Evolutionary conservation across 2,329 filamentous ascomycete genomes (phyloP), one percentile per base, ranked within the genome.

Genomic region (Colletotrichum tabaci): DNA sequence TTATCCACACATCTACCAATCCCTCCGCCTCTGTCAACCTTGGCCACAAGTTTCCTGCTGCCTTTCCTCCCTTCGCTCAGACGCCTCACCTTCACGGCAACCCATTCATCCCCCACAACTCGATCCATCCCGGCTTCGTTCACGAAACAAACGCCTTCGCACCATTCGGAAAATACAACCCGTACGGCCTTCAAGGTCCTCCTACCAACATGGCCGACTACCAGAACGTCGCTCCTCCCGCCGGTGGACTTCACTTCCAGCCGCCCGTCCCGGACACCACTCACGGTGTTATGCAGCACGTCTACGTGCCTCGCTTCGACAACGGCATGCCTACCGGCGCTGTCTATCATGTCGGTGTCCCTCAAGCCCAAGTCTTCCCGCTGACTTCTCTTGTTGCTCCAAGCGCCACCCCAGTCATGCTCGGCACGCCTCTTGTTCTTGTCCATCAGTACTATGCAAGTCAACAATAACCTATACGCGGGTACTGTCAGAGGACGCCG

Each of bases 231-330:
- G 77, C 75, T n/a, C 85, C 82, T 74, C 81, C 83, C 52, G 78
- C 81, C 40, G 77, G 76, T 58, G 86, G 86, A 65, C 77, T 87
- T 61, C 85, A 88, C 77, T 90, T 87, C 75, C 87, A 90, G 76
- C 89, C 89, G 1, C 88, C 87, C 38, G 87, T 89, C 18, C 87
- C 88, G 4, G 87, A 89, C 74, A 89, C 88, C 18, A 87, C 86
- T 53, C 84, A 85, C 77, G 89, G 89, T 4, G 85, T 87, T 2
- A 87, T 87, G 68, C 76, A 84, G 38, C 88, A 91, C 74, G 84
- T 84, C 23, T 91, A 90, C 74, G 80, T 87, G 63, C 89, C 89
- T 73, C 88, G 87, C 53, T 83, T 82, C 74, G 88, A 90, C 75
- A 78, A 76, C 53, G 77, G 77, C 38, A 61, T 77, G 50, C 73